Base-by-base conservation (phyloP, 2,329 filamentous ascomycete genomes). In the Colletotrichum acutatum region DNA sequence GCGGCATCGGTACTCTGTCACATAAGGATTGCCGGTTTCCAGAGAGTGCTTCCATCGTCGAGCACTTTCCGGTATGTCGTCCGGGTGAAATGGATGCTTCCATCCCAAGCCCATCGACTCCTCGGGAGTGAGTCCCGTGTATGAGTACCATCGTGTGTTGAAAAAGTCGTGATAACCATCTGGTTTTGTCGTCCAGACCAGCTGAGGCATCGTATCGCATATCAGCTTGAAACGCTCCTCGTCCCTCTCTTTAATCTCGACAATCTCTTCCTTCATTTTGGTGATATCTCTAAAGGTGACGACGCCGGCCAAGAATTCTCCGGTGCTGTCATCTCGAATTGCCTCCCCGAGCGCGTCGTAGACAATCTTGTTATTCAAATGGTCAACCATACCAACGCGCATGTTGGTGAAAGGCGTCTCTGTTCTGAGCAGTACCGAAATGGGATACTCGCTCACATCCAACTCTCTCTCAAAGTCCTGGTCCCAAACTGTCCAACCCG, bases 71-170 rank as follows among this genome's bases (percentile, higher is more conserved):
- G 83, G 76, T 80, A 93, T 85, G 75, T 95, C 93, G 32, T 95
- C 93, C 0, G 89, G 89, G 76, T 95, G 93, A 75, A 95, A 93
- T 0, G 90, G 87, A 3, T 86, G 82, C 76, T 85, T 83, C 92
- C 92, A 94, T 2, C 88, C 88, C 34, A 85, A 78, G 0, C 92
- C 93, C 2, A 92, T 76, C 30, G 90, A 93, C 11, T 91, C 84
- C 57, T 92, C 89, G 11, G 86, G 84, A 0, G 86, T 87, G 28
- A 95, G 81, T 0, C 94, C 92, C 0, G 94, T 95, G 77, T 94
- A 95, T n/a, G 90, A 88, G 77, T 94, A 94, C 92, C 93, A 96
- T n/a, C 91, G 85, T 59, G 90, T 89, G 71, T 93, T 94, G 80
- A 92, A 95, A 82, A 94, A 95, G 77, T 95, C 93, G 76, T 90